These are phyloP conservation scores for Elasticomyces elasticus DNA, from an alignment of 495 filamentous ascomycete genomes.

Conservation along the genomic window DNA sequence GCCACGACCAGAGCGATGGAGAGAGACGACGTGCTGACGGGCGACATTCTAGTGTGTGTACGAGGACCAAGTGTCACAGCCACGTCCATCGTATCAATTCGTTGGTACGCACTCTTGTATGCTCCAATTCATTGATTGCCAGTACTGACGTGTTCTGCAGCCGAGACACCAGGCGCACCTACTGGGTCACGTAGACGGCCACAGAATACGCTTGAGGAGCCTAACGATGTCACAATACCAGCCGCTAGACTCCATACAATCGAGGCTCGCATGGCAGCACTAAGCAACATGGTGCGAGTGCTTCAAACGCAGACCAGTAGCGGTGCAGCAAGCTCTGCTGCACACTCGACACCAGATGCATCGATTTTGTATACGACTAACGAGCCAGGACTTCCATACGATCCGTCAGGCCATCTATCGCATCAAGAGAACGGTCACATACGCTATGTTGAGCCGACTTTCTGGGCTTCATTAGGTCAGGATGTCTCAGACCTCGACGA, in stretches of 20 bases:
- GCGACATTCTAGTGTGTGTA: background rate
- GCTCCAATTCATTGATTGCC: background rate
- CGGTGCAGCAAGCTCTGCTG: background rate
- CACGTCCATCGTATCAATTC: background rate
- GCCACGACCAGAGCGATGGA: too few relatives aligned
- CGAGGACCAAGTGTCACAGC: background rate
- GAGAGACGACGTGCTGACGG: background rate
- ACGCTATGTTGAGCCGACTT: background rate
- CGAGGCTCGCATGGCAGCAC: background rate
- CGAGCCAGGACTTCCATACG: background rate
- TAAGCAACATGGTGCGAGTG: background rate
- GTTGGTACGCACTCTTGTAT: background rate
- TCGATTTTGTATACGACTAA: background rate
- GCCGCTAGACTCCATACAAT: background rate
- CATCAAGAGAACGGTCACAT: background rate
- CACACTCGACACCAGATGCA: background rate
- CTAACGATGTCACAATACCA: background rate
- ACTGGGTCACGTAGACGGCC: background rate
- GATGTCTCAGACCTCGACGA: conserved; percentile 1
- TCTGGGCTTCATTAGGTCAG: background rate
- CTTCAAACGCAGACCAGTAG: background rate
- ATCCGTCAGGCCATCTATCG: background rate
- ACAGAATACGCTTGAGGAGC: background rate
- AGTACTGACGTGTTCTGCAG: background rate
- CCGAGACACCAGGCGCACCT: background rate